Base-by-base conservation (phyloP, 2,329 filamentous ascomycete genomes). In the Cercospora nicotianae region DNA sequence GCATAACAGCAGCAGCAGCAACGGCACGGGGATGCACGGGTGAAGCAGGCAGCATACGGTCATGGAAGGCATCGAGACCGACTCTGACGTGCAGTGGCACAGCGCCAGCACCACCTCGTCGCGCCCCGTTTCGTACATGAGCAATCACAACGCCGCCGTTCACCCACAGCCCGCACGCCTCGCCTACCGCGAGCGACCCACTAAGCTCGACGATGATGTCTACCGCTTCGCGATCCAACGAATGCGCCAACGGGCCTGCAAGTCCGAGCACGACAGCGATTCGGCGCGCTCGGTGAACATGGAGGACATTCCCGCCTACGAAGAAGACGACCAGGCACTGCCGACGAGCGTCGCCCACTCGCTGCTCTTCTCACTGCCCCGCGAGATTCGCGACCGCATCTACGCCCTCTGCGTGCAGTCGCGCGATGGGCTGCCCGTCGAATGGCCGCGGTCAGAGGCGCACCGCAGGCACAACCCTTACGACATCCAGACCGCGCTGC, bases 301-400 rank as follows among this genome's bases (percentile, higher is more conserved):
- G 60, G 62, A 63, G 23, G 65, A 70, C 33, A 69, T 69, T 60
- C 69, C 69, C 16, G 72, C 75, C 31, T 45, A 39, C 36, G 20
- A 64, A 31, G 62, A 59, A 45, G 62, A 64, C 8, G 26, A 45
- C 26, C 60, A 64, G 31, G 12, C 36, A 60, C 70, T 77, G 13
- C 76, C 76, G 8, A 66, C 72, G 30, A 75, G 74, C 63, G 76
- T 78, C 55, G 69, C 74, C n/a, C 59, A 71, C 48, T 75, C 72
- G 57, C 70, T 70, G 12, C 72, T 80, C 33, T 79, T 79, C 71
- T 72, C 71, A 23, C 72, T 80, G 18, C 78, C 79, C 7, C 71
- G 76, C 58, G 78, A 80, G 70, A 76, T 80, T 7, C 72, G 78
- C 55, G 76, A 78, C 48, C 71, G 74, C 13, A 76, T 80, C 60